Evolutionary conservation across 2,329 filamentous ascomycete genomes (phyloP), one percentile per base, ranked within the genome.

Genomic region (Acarospora socialis): DNA sequence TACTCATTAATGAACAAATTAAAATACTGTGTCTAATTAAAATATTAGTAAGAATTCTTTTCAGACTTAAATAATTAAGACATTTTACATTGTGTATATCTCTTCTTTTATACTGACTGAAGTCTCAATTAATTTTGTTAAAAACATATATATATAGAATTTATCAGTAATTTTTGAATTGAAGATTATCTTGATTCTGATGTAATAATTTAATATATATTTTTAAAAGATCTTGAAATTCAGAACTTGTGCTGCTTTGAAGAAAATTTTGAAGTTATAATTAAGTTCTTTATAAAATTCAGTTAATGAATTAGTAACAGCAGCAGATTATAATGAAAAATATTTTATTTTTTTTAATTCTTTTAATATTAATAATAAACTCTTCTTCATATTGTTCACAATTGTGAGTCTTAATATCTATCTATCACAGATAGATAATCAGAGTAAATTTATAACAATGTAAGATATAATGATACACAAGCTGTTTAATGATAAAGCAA

Each of bases 41-140:
- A 15, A 25, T 15, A 10, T 25, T 15, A 25, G 23, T 15, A 5
- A 13, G 8, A 7, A 25, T n/a, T 12, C 23, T 25, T 10, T 25
- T 7, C 8, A 25, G 16, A 10, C 4, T 25, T 5, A 7, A 25
- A 15, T 12, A 25, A 25, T 25, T 5, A 25, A n/a, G n/a, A 10
- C 23, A 25, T 25, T 15, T 25, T 7, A 25, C 23, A 25, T 25
- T 25, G 8, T 10, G 23, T 25, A 25, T 25, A 8, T 25, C 23
- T 10, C 23, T 7, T 8, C 8, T 25, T 10, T 25, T 7, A 7
- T 7, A 15, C 23, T 7, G 23, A 25, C 16, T 10, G 7, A 25
- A 25, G 23, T 25, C 23, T 25, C 7, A 10, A 25, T 25, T 7
- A 10, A 15, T 15, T 15, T 25, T 25, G 23, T 25, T 10, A 5